Conservation (phyloP, 345 rosid genomes). For the Geranium brycei region DNA sequence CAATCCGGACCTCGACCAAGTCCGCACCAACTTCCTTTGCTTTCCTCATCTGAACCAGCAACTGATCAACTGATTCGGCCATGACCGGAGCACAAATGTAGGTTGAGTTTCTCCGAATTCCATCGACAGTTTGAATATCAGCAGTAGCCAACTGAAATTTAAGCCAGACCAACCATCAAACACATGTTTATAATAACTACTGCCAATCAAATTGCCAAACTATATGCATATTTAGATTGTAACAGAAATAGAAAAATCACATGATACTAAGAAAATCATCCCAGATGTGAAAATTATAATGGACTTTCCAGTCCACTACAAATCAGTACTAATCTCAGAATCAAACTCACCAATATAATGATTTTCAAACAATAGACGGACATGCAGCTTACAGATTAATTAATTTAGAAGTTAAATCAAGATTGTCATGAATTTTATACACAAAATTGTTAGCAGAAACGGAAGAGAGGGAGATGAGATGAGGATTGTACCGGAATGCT, state of each 20-base stretch:
- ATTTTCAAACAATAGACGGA: not conserved
- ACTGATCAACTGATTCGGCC: constrained; percentile 42
- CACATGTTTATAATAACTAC: not conserved
- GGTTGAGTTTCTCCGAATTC: constrained; percentile 30
- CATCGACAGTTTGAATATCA: constrained; percentile 25
- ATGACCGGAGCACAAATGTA: constrained; percentile 38
- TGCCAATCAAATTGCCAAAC: not conserved
- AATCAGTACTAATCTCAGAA: too few species aligned
- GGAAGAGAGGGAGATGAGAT: not conserved
- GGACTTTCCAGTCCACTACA: too few species aligned
- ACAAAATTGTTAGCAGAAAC: not conserved
- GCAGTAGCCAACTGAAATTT: constrained; percentile 22
- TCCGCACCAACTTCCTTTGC: constrained; percentile 50
- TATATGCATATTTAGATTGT: too few species aligned
- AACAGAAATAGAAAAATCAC: too few species aligned
- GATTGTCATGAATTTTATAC: too few species aligned
- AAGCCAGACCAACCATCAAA: too few species aligned
- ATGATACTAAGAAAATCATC: too few species aligned
- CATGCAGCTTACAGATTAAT: not conserved
- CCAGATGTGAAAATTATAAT: too few species aligned
- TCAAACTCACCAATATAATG: not conserved
- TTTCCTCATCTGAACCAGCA: constrained; percentile 28
- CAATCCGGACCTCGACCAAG: constrained; percentile 42
- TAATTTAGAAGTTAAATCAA: not conserved
- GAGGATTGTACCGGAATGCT: constrained; percentile 18